phyloP scores from a whole-genome alignment of 768 basidiomycete species.

The Boletus rex-veris region DNA sequence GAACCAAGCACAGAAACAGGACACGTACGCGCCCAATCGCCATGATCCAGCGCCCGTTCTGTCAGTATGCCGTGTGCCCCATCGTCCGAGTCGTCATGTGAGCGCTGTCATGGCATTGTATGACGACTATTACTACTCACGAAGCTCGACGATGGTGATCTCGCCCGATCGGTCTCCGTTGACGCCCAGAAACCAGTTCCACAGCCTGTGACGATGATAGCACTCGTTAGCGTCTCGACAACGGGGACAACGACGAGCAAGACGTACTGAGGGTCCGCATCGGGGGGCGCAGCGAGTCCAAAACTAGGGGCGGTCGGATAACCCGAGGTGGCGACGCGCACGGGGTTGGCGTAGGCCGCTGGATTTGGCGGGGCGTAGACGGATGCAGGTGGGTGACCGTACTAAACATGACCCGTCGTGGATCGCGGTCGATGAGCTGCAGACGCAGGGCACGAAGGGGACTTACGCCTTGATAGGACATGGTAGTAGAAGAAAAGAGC shows the following conservation, averaged over 20 bases:
- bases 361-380: conserved; percentile 1
- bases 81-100: background rate
- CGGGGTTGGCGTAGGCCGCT: background rate
- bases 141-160: conserved; percentile 63
- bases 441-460: background rate
- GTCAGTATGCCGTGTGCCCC: too few species aligned
- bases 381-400: conserved; percentile 6
- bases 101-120: too few species aligned
- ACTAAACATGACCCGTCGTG: background rate
- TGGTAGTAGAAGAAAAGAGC: background rate
- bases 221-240: background rate
- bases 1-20: background rate
- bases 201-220: conserved; percentile 33
- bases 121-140: conserved; percentile 38
- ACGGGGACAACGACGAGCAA: background rate
- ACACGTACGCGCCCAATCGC: conserved; percentile 75
- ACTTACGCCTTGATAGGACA: conserved; percentile 23
- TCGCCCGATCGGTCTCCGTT: conserved; percentile 66
- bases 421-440: background rate
- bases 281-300: conserved; percentile 34
- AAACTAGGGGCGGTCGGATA: background rate
- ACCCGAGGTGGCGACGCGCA: background rate
- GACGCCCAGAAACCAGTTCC: conserved; percentile 69
- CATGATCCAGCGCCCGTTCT: conserved; percentile 51
- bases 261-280: conserved; percentile 73